These are phyloP conservation scores for Gymnopus androsaceus DNA, from an alignment of 1,284 basidiomycete genomes.

Conservation along the genomic window DNA sequence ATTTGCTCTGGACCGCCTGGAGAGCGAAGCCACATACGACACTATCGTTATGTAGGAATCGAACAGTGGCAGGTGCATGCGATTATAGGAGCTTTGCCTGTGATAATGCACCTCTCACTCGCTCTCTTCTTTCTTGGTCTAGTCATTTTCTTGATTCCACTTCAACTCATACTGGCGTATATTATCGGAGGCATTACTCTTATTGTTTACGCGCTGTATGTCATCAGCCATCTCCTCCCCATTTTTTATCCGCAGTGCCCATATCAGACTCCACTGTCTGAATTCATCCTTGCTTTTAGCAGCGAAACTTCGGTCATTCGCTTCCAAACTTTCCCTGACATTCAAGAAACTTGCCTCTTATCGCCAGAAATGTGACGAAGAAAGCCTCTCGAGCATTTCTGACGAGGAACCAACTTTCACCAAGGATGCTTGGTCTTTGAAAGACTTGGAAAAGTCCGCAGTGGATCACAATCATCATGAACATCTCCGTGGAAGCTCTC, in stretches of 20 bases:
- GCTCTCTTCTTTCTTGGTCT: slow-evolving; percentile 7
- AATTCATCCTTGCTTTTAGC: no score
- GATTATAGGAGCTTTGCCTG: neutral
- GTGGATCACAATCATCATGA: no score
- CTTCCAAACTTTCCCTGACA: no score
- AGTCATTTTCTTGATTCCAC: neutral
- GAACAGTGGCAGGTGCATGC: neutral
- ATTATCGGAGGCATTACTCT: neutral
- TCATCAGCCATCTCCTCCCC: neutral
- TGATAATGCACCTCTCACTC: slow-evolving; percentile 10
- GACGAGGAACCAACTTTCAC: no score
- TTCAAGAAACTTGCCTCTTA: no score
- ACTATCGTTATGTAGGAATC: neutral
- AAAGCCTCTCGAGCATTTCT: no score
- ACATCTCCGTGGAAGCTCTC: neutral
- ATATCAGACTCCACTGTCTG: no score
- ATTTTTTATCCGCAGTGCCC: neutral
- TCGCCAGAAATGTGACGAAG: no score
- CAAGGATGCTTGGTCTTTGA: no score
- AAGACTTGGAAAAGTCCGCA: no score
- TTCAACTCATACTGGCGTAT: neutral
- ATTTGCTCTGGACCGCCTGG: neutral
- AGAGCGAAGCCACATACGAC: neutral
- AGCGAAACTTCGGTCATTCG: no score
- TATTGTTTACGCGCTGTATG: neutral